Base-by-base conservation (phyloP, 2,329 filamentous ascomycete species). In the Colletotrichum sp. region DNA sequence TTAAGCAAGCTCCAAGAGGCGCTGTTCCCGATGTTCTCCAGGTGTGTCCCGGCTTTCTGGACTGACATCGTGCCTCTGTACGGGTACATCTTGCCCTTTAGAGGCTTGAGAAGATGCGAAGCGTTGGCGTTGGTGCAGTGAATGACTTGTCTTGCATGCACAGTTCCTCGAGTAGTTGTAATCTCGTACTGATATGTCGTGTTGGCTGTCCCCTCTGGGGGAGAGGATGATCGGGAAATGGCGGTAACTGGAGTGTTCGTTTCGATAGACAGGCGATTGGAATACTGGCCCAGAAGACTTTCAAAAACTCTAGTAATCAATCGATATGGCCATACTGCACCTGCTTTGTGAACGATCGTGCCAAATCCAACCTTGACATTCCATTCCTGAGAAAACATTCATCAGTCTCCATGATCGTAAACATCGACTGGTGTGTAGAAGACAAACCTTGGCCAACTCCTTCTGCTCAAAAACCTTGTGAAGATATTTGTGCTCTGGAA, bases 161-260 rank as follows among this genome's bases (percentile, higher is more conserved):
- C 18, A 21, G 18, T n/a, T 12, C 39, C 44, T 49, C 44, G 18
- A 49, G 39, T 1, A 12, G 44, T 49, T 21, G 44, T 49, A 7
- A 49, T 21, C 5, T 49, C 1, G 44, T 49, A 49, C 44, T 49
- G 9, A 44, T 44, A n/a, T 1, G 0, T n/a, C 39, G 39, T 0
- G 39, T 44, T 44, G 1, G 18, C 39, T 44, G 18, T 10, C 18
- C 0, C 18, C 0, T 44, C 39, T n/a, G 1, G 18, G 4, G 39
- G 1, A 12, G 39, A 49, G 18, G 2, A 10, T 2, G 18, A 49
- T 0, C 1, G 39, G 18, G 2, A n/a, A 2, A 49, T 49, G 18
- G 39, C 18, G 18, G 18, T 49, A 10, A 49, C 39, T 21, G 39
- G 39, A n/a, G 39, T 49, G 10, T 49, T 49, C 39, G 39, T 49